Conservation (phyloP, 495 filamentous ascomycete species). For the Penicillium canescens region DNA sequence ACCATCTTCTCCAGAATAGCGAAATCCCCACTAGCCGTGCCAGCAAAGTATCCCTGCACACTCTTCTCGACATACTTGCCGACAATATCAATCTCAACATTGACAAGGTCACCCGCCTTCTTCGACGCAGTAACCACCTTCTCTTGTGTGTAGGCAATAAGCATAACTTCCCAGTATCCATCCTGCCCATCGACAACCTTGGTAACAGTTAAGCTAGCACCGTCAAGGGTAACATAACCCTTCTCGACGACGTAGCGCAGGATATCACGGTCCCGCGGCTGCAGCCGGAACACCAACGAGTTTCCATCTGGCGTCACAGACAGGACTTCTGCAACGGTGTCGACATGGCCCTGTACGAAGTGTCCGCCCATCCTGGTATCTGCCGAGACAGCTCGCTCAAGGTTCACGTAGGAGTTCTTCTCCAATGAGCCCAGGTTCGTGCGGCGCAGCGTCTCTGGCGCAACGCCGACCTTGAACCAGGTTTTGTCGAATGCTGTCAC, state of each 20-base stretch:
- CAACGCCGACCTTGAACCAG: conserved; percentile 89
- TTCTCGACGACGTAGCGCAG: conserved; percentile 92
- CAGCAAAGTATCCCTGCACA: conserved; percentile 59
- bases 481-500: conserved; percentile 70
- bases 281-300: conserved; percentile 79
- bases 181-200: conserved; percentile 68
- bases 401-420: conserved; percentile 68
- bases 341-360: conserved; percentile 89
- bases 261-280: conserved; percentile 64
- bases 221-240: conserved; percentile 93
- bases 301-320: conserved; percentile 77
- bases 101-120: conserved; percentile 80
- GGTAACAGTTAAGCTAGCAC: conserved; percentile 93
- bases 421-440: conserved; percentile 82
- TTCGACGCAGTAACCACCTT: conserved; percentile 83
- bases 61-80: conserved; percentile 99
- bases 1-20: conserved; percentile 85
- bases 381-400: conserved; percentile 87
- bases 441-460: conserved; percentile 93
- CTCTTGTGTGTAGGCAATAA: conserved; percentile 98
- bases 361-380: conserved; percentile 79
- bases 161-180: conserved; percentile 96
- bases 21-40: conserved; percentile 50
- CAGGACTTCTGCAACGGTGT: conserved; percentile 76
- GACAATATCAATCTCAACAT: conserved; percentile 97